Evolutionary conservation across 495 filamentous ascomycete genomes (phyloP).

Genomic region (Bombardia bombarda): DNA sequence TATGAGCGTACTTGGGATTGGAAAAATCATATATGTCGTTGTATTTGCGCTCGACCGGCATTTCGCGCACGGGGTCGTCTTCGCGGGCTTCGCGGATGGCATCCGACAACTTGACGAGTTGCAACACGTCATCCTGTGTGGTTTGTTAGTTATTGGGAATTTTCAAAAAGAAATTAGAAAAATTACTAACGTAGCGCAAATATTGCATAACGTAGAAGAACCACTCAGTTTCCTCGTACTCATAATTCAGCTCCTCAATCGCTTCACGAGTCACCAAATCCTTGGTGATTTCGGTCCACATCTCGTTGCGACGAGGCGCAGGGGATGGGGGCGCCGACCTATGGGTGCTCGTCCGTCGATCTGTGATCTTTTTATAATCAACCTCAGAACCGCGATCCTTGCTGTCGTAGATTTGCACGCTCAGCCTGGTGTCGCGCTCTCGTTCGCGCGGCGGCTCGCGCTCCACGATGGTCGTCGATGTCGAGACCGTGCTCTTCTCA

Average conservation of each 20-base stretch:
- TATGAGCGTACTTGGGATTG: too few species aligned
- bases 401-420: constrained; percentile 35
- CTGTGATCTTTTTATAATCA: constrained; percentile 38
- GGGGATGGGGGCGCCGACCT: constrained; percentile 16
- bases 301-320: constrained; percentile 48
- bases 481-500: constrained; percentile 18
- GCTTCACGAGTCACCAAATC: constrained; percentile 84
- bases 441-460: constrained; percentile 28
- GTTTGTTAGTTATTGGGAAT: constrained; percentile 14
- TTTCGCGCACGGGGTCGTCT: constrained; percentile 69
- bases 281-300: constrained; percentile 98
- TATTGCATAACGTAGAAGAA: constrained; percentile 94
- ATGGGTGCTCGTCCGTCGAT: constrained; percentile 34
- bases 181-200: constrained; percentile 66
- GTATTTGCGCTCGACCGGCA: constrained; percentile 68
- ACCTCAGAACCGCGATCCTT: constrained; percentile 32
- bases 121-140: constrained; percentile 73
- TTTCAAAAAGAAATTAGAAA: background rate
- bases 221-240: constrained; percentile 81
- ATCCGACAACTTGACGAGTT: constrained; percentile 74
- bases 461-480: constrained; percentile 20
- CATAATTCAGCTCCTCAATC: constrained; percentile 75
- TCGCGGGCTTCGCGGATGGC: constrained; percentile 70
- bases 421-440: constrained; percentile 22
- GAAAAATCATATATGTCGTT: constrained; percentile 59